Evolutionary conservation across 2,329 filamentous ascomycete genomes (phyloP).

Genomic region (Colletotrichum musicola): DNA sequence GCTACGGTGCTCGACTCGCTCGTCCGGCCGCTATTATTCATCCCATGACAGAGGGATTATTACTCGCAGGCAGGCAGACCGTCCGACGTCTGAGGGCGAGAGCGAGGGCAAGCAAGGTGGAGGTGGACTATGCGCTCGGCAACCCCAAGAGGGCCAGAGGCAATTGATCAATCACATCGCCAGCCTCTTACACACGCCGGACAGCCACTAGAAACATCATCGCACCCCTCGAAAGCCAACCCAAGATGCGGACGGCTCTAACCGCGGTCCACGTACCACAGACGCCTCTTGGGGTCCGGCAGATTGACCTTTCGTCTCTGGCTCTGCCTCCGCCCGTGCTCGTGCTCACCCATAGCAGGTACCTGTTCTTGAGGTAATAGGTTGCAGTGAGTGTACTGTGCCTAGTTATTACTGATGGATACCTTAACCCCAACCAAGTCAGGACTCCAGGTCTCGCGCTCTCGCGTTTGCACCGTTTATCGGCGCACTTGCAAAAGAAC

Average conservation of each 20-base stretch:
- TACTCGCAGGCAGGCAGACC: background rate
- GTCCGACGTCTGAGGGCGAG: no score
- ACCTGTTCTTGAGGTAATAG: no score
- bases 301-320: background rate
- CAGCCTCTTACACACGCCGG: background rate
- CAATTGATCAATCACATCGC: background rate
- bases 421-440: no score
- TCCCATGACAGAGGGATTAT: conserved; percentile 10
- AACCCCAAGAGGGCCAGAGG: background rate
- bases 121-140: conserved; percentile 10
- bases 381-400: no score
- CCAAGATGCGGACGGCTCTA: background rate
- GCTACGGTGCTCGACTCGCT: conserved; percentile 20
- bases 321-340: background rate
- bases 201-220: no score
- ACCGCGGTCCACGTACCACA: conserved; percentile 8
- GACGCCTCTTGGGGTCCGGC: conserved; percentile 4
- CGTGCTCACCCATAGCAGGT: no score
- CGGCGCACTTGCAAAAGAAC: conserved; percentile 27
- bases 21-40: conserved; percentile 17
- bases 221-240: no score
- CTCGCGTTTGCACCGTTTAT: conserved; percentile 15
- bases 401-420: no score
- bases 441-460: background rate
- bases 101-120: background rate